These are phyloP conservation scores for Candida andamanensis DNA, from an alignment of 805 yeast genomes.

Conservation along the genomic window DNA sequence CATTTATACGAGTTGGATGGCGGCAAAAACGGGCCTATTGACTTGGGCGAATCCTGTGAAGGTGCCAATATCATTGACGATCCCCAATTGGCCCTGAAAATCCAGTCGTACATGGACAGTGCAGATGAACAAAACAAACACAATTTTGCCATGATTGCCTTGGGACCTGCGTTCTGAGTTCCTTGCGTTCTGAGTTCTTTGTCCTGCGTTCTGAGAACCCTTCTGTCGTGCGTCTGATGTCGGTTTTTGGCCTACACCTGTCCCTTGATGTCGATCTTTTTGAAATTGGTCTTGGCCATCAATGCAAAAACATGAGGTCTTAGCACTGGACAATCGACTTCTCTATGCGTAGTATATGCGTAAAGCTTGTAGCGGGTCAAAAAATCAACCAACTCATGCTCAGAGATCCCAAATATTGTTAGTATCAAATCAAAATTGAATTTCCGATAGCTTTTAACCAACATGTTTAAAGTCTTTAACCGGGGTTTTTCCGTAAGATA, in stretches of 20 bases:
- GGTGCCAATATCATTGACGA: conserved; percentile 50
- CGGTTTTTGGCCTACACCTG: conserved; percentile 57
- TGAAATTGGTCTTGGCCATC: conserved; percentile 34
- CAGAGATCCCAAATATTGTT: conserved; percentile 37
- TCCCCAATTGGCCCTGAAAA: conserved; percentile 44
- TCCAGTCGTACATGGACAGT: conserved; percentile 61
- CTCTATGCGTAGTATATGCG: conserved; percentile 15
- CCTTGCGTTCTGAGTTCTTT: too few species aligned
- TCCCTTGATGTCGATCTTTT: conserved; percentile 84
- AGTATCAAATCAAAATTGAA: conserved; percentile 33
- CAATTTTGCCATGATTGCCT: conserved; percentile 73
- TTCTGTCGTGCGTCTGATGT: too few species aligned
- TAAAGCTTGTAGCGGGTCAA: conserved; percentile 36
- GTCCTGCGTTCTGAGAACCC: too few species aligned
- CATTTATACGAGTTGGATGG: conserved; percentile 86
- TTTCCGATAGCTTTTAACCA: conserved; percentile 54
- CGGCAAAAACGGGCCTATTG: conserved; percentile 70
- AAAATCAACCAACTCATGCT: conserved; percentile 37
- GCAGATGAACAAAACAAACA: conserved; percentile 56
- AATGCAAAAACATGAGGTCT: conserved; percentile 33
- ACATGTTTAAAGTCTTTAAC: conserved; percentile 47
- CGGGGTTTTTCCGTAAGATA: conserved; percentile 56
- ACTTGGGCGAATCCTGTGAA: conserved; percentile 44
- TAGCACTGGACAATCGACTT: conserved; percentile 27
- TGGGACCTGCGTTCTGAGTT: conserved; percentile 47